Base-by-base conservation (phyloP, 2,329 filamentous ascomycete species). In the Xylariaceae sp. region DNA sequence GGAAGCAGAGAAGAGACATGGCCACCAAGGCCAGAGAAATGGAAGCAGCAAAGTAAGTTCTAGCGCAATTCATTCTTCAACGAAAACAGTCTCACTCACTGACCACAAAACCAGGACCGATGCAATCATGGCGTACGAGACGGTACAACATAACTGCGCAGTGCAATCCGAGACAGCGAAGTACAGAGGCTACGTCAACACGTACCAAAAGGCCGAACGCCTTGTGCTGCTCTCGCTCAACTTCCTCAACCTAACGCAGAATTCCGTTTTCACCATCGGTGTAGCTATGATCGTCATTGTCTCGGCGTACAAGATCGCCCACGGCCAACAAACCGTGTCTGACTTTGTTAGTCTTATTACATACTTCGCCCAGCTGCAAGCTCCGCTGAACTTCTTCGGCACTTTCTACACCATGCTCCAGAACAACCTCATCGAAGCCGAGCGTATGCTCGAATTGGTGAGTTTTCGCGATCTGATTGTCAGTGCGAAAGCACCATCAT, bases 71-170 rank as follows among this genome's bases (percentile, higher is more conserved):
- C 27, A n/a, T n/a, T 20, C 10, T 21, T 10, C 2, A 5, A 33
- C 36, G 17, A 17, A 17, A 29, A 8, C 2, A 29, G 32, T 16
- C 43, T 52, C n/a, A 55, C 44, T 21, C 5, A 23, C 5, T n/a
- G n/a, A n/a, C n/a, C n/a, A n/a, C n/a, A n/a, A n/a, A n/a, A 40
- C 22, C 35, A 67, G 62, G 40, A 74, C 67, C 1, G 73, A 75
- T 53, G 67, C 73, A 3, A 69, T 75, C 34, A 63, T 74, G 54
- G 70, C 72, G 0, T 75, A 73, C 46, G 72, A 75, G 49, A 83
- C 80, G 1, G 80, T 83, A 36, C 81, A 83, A 53, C 80, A 83
- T 58, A 83, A 82, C 64, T 81, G 80, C 52, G 79, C 80, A 16
- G 76, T 82, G 49, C 65, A 66, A 1, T 75, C 77, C 49, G 80